Base-by-base conservation (phyloP, 129 eudicot species). In the Flaveria ramosissima region DNA sequence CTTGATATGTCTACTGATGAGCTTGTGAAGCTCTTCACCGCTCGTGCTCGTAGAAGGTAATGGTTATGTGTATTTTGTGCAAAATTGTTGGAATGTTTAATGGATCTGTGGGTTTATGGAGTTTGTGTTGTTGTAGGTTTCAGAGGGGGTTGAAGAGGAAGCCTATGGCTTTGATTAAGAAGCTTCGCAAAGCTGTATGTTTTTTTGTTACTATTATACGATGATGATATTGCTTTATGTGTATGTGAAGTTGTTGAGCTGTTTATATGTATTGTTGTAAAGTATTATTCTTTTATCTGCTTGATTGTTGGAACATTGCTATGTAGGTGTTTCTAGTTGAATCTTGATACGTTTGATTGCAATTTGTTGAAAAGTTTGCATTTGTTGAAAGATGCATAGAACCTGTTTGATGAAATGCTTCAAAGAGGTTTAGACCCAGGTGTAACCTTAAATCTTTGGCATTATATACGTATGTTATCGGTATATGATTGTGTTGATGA, bases 101-200 rank as follows among this genome's bases (percentile, higher is more conserved):
- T 30, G 19, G 69, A 30, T 62, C 4, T 62, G 20, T 15, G 2
- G 6, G 14, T 14, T 14, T 30, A 12, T 61, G 0, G 4, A 26
- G 14, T 63, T 30, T 63, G 50, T 71, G 10, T 50, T 11, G 3
- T 39, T 67, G 0, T 72, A 92, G 98, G 94, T 88, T 92, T 41
- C 85, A 78, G 79, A 90, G 96, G 53, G 96, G 98, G 66, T 80
- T 92, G 92, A 92, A 88, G 88, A 90, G 98, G 85, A 92, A 92
- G 90, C 96, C 96, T 4, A 86, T 92, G 98, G 96, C 96, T 69
- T 74, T 92, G 88, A 92, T 92, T 81, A 92, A 92, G 92, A 92
- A 92, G 90, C 85, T 92, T 1, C 88, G 96, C 24, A 92, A 90
- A 81, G 98, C 96, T 53, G 96, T 89, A 89, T 46, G 89, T 72